These are phyloP conservation scores for Phytopythium ostracodes DNA, from an alignment of 352 stramenopile genomes.

Conservation along the genomic window DNA sequence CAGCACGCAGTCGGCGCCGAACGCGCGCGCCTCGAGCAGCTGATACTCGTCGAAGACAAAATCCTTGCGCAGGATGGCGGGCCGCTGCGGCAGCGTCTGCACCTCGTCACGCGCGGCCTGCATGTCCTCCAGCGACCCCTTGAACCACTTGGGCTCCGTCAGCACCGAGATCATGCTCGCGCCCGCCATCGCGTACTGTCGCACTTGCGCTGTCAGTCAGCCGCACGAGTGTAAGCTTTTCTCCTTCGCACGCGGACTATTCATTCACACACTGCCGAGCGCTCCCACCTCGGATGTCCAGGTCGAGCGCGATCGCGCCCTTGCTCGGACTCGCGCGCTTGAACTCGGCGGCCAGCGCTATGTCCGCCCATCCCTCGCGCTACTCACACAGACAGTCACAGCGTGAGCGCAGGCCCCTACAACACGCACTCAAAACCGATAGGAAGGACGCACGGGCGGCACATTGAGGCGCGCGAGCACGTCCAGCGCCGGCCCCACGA, in stretches of 20 bases:
- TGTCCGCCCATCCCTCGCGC: constrained; percentile 53
- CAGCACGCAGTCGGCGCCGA: constrained; percentile 96
- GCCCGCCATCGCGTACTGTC: constrained; percentile 88
- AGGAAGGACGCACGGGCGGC: constrained; percentile 35
- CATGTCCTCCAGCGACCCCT: constrained; percentile 92
- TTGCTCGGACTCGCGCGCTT: constrained; percentile 98
- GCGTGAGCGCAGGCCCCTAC: background rate
- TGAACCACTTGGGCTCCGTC: constrained; percentile 98
- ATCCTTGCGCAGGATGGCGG: constrained; percentile 89
- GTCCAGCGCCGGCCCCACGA: constrained; percentile 81
- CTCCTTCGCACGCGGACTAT: background rate
- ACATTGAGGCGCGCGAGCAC: constrained; percentile 87
- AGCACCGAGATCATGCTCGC: constrained; percentile 97
- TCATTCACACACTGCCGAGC: too few species aligned
- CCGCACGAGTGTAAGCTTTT: constrained; percentile 4
- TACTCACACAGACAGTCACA: constrained; percentile 17
- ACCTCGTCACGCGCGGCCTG: constrained; percentile 45
- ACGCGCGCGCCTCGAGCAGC: constrained; percentile 91
- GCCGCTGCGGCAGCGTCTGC: constrained; percentile 35
- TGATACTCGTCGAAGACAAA: constrained; percentile 97
- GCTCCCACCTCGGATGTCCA: constrained; percentile 66
- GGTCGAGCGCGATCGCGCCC: constrained; percentile 90
- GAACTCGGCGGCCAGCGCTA: constrained; percentile 97
- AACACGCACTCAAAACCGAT: background rate
- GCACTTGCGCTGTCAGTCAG: constrained; percentile 82